These are phyloP conservation scores for Geotrichum candidum DNA, from an alignment of 1,139 yeast genomes.

Conservation along the genomic window DNA sequence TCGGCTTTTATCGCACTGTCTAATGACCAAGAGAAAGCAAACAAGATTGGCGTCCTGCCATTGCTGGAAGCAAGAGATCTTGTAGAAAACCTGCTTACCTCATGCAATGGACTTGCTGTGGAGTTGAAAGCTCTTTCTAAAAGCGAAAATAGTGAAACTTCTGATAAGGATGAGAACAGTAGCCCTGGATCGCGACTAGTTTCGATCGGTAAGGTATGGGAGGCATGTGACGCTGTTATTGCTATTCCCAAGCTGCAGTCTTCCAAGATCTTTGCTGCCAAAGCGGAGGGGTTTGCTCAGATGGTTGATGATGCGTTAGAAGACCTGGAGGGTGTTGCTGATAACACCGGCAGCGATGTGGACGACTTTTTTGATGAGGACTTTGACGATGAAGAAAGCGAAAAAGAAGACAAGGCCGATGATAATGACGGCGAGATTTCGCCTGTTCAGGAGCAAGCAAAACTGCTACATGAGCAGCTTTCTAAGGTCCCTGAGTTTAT, in stretches of 20 bases:
- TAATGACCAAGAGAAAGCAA: slow-evolving; percentile 4
- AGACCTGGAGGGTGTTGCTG: slow-evolving; percentile 8
- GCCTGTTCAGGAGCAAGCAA: slow-evolving; percentile 5
- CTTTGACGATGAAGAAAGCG: slow-evolving; percentile 3
- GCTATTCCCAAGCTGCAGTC: slow-evolving; percentile 10
- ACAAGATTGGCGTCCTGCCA: slow-evolving; percentile 4
- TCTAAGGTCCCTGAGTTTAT: slow-evolving; percentile 1
- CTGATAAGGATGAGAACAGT: background rate
- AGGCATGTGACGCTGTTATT: slow-evolving; percentile 15
- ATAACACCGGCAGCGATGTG: background rate
- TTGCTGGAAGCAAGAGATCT: slow-evolving; percentile 1
- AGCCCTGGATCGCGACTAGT: slow-evolving; percentile 10
- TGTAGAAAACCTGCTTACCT: slow-evolving; percentile 8
- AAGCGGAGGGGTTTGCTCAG: slow-evolving; percentile 4
- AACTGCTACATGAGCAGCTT: background rate
- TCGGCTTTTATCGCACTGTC: slow-evolving; percentile 15
- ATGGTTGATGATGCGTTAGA: slow-evolving; percentile 8
- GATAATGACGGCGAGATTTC: slow-evolving; percentile 3
- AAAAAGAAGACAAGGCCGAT: background rate
- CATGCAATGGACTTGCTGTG: slow-evolving; percentile 4
- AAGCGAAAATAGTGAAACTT: background rate
- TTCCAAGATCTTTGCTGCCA: slow-evolving; percentile 12
- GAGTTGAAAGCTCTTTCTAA: slow-evolving; percentile 6
- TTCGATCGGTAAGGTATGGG: slow-evolving; percentile 16
- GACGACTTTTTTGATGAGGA: slow-evolving; percentile 12